Evolutionary conservation across 2,329 filamentous ascomycete genomes (phyloP).

Genomic region (Chalara sp.): DNA sequence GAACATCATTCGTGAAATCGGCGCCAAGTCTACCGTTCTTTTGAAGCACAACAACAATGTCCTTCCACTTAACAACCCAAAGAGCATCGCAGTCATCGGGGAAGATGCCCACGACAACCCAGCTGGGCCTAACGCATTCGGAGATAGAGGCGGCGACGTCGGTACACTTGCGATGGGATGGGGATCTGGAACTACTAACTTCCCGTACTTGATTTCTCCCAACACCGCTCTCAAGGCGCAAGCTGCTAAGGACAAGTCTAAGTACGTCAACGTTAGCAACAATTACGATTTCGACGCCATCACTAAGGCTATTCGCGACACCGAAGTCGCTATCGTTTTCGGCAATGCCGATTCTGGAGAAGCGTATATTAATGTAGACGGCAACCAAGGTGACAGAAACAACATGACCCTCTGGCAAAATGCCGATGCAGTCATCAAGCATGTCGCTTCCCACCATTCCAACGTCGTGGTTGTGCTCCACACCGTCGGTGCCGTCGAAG

Average conservation of each 20-base stretch:
- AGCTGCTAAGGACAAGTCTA: constrained; percentile 50
- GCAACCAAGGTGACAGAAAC: constrained; percentile 80
- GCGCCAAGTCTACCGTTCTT: constrained; percentile 30
- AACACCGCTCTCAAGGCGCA: constrained; percentile 61
- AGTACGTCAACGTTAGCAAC: constrained; percentile 60
- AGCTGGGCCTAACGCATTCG: constrained; percentile 58
- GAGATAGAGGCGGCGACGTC: constrained; percentile 44
- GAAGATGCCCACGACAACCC: constrained; percentile 43
- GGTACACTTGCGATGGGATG: constrained; percentile 65
- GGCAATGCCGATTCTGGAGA: constrained; percentile 83
- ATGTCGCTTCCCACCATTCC: constrained; percentile 67
- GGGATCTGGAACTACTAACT: constrained; percentile 69
- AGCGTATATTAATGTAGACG: constrained; percentile 74
- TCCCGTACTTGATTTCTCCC: constrained; percentile 71
- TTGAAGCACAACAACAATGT: constrained; percentile 57
- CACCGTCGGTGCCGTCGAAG: constrained; percentile 70
- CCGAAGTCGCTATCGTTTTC: constrained; percentile 74
- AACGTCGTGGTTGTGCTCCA: constrained; percentile 93
- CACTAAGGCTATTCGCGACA: constrained; percentile 58
- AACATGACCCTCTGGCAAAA: constrained; percentile 86
- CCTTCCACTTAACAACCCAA: constrained; percentile 36
- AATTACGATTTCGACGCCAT: constrained; percentile 45
- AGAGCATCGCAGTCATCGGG: constrained; percentile 36
- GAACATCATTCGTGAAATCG: background rate
- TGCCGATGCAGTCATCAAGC: constrained; percentile 73